Base-by-base conservation (phyloP, 257 asterid species). In the Salvia miltiorrhiza region DNA sequence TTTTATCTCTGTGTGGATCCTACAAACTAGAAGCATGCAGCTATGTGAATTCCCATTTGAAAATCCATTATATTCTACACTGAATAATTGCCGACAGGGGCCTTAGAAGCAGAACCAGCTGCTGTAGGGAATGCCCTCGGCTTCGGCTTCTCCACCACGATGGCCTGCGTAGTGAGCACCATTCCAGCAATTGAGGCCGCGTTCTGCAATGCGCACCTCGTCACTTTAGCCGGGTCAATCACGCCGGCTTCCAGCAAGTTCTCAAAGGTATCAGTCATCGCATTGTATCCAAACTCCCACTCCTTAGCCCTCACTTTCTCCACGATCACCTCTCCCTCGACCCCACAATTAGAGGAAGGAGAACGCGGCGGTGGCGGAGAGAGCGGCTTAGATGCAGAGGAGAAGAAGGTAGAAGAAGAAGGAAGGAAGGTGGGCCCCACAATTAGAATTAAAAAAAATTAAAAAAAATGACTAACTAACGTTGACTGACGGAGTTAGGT, bases 301-400 rank as follows among this genome's bases (percentile, higher is more conserved):
- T 87, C 96, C 14, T 88, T 72, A 0, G 28, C 74, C 81, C 67
- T 88, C 68, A n/a, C n/a, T n/a, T n/a, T n/a, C n/a, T n/a, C n/a
- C n/a, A n/a, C n/a, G n/a, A n/a, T n/a, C n/a, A n/a, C 97, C 83
- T 93, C 99, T 1, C 99, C 99, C 73, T 93, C 99, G 16, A 93
- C 81, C 16, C 99, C 97, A n/a, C n/a, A n/a, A n/a, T n/a, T n/a
- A n/a, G n/a, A n/a, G n/a, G n/a, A n/a, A n/a, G n/a, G n/a, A n/a
- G n/a, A n/a, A n/a, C n/a, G n/a, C n/a, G n/a, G n/a, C n/a, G n/a
- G n/a, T n/a, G n/a, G n/a, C n/a, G n/a, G n/a, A n/a, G n/a, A n/a
- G n/a, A n/a, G n/a, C n/a, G n/a, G n/a, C n/a, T n/a, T n/a, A n/a
- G n/a, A n/a, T n/a, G n/a, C n/a, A n/a, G n/a, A n/a, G n/a, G n/a